Base-by-base conservation (phyloP, 2,329 filamentous ascomycete genomes). In the Cercospora sesami region DNA sequence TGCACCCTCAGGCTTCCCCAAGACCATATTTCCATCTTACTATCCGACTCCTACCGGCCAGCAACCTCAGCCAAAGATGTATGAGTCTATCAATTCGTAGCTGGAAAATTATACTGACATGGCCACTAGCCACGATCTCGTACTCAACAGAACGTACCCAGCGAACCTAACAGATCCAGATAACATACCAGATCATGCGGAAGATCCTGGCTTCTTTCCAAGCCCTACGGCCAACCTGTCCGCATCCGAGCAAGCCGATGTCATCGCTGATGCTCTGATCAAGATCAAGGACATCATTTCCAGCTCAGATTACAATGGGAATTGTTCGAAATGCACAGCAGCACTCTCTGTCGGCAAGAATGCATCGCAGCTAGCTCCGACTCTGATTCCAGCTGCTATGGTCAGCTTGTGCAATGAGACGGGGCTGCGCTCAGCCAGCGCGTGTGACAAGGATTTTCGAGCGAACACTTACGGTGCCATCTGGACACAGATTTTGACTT, bases 401-500 rank as follows among this genome's bases (percentile, higher is more conserved):
- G 76, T 86, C 4, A 77, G 77, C 1, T 76, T 88, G 1, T 88
- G 86, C 76, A 79, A 84, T 68, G 74, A 77, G 12, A 85, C 81
- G 10, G 73, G 76, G 6, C 84, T 86, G 66, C 75, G 80, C n/a
- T 80, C 81, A 0, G 82, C 84, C 68, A 72, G 77, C 10, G 80
- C 80, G 0, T 88, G 86, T 71, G 78, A 81, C 62, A 78, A 81
- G 23, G 81, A 80, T 51, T 88, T 84, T 67, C 78, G 80, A 1
- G 79, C 81, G 2, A 76, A 78, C 16, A 83, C 79, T 16, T 86
- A 84, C 69, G 86, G 86, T 18, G 82, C 84, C 1, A 80, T 86
- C 64, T 88, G 85, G 85, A 86, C 86, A 4, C 86, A 88, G 71
- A 79, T 88, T 1, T 77, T 89, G 33, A 81, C 83, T 2, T 79